These are phyloP conservation scores for Mucor irregularis DNA, from an alignment of 371 early-diverging fungal genomes.

Conservation along the genomic window DNA sequence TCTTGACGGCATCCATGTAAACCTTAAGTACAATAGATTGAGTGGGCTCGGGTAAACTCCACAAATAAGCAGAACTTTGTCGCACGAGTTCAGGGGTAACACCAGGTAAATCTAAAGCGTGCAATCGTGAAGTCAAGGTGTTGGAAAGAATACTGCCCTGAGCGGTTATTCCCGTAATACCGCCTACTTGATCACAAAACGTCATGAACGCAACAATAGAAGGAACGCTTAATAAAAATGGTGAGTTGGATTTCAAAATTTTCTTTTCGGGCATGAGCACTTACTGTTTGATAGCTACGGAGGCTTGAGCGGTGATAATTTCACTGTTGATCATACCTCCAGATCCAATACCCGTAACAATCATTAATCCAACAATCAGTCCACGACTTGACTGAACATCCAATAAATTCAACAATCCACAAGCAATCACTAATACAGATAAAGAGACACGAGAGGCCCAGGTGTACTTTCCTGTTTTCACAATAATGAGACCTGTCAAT, in stretches of 20 bases:
- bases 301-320: conserved; percentile 48
- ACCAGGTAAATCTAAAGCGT: conserved; percentile 15
- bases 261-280: too few species aligned
- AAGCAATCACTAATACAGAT: conserved; percentile 27
- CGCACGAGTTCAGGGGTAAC: conserved; percentile 30
- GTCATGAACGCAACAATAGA: conserved; percentile 45
- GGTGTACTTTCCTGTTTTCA: conserved; percentile 35
- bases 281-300: conserved; percentile 41
- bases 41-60: conserved; percentile 28
- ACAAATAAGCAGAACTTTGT: conserved; percentile 32
- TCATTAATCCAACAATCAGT: conserved; percentile 41
- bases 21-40: conserved; percentile 24
- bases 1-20: conserved; percentile 34
- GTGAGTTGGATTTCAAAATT: too few species aligned
- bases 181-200: conserved; percentile 46
- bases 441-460: conserved; percentile 41
- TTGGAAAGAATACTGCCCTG: conserved; percentile 39
- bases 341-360: conserved; percentile 64
- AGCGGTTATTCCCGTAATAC: conserved; percentile 42
- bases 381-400: conserved; percentile 33
- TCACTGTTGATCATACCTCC: conserved; percentile 65
- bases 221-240: conserved; percentile 28
- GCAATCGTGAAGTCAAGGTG: conserved; percentile 12
- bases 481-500: conserved; percentile 34
- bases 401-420: conserved; percentile 31